Evolutionary conservation across 2,329 filamentous ascomycete species (phyloP).

Genomic region (Dichotomopilus funicola): DNA sequence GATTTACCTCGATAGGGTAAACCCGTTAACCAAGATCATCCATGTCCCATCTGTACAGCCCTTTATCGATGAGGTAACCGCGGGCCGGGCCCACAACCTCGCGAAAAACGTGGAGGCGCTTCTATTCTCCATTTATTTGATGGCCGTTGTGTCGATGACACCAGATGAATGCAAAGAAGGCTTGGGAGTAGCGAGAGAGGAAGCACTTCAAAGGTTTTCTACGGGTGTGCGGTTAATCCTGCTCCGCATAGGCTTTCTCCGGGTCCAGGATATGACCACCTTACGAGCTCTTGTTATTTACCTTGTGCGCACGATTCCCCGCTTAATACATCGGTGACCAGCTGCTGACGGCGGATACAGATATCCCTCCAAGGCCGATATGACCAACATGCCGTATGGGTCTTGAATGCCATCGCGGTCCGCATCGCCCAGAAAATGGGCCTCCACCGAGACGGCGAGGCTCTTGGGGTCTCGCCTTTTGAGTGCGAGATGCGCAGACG

Average conservation of each 20-base stretch:
- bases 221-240: conserved; percentile 45
- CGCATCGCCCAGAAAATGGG: conserved; percentile 63
- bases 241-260: conserved; percentile 50
- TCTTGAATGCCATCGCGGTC: conserved; percentile 53
- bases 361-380: conserved; percentile 51
- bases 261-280: conserved; percentile 50
- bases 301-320: conserved; percentile 34
- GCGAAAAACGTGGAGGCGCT: conserved; percentile 54
- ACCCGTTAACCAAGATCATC: conserved; percentile 65
- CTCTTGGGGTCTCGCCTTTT: conserved; percentile 51
- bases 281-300: conserved; percentile 55
- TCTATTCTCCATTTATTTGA: conserved; percentile 59
- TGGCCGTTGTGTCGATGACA: conserved; percentile 50
- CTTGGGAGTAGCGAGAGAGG: conserved; percentile 43
- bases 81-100: conserved; percentile 44
- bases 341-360: conserved; percentile 30
- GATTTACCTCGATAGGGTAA: conserved; percentile 65
- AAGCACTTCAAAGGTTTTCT: conserved; percentile 46
- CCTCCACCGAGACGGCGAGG: conserved; percentile 55
- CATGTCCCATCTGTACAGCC: conserved; percentile 65
- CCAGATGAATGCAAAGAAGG: conserved; percentile 49
- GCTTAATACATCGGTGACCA: neutral
- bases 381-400: conserved; percentile 54
- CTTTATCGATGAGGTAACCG: conserved; percentile 56
- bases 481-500: conserved; percentile 62